A percentile compares a stretch with the other conserved stretches of the same genome.
Conservation (phyloP, 2,329 filamentous ascomycete genomes). For the Chrysoporthe cubensis region DNA sequence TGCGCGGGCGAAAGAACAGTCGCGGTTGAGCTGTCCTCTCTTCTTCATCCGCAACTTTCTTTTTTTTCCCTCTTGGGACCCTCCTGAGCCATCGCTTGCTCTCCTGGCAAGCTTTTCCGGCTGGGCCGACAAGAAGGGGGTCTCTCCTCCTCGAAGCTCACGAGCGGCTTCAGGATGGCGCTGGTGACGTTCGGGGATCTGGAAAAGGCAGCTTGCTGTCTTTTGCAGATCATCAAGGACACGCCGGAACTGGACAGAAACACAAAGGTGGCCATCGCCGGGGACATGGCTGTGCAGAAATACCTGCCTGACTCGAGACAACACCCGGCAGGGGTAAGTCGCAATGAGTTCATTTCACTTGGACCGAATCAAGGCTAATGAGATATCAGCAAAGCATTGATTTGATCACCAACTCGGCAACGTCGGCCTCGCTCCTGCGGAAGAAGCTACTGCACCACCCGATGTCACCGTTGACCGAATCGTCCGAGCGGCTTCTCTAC, state of each 20-base stretch:
- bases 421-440: conserved; percentile 26
- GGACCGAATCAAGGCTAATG: conserved; percentile 1
- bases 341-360: neutral
- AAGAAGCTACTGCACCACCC: conserved; percentile 29
- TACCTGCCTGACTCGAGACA: conserved; percentile 23
- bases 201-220: conserved; percentile 26
- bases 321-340: conserved; percentile 23
- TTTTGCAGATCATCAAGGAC: conserved; percentile 29
- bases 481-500: conserved; percentile 24
- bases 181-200: conserved; percentile 19
- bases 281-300: conserved; percentile 25
- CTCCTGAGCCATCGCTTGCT: neutral
- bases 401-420: conserved; percentile 27
- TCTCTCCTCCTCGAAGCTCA: neutral
- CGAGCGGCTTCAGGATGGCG: conserved; percentile 1
- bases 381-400: conserved; percentile 24
- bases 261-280: conserved; percentile 26
- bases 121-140: conserved; percentile 6
- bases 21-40: neutral
- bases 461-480: conserved; percentile 25
- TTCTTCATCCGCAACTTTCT: neutral
- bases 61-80: neutral
- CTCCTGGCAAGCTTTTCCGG: conserved; percentile 4
- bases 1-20: neutral
- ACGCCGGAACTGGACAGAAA: conserved; percentile 26